Percentiles rank a stretch among this genome's conserved stretches.
Evolutionary conservation across 768 basidiomycete genomes (phyloP).

Genomic region (Galerina marginata): DNA sequence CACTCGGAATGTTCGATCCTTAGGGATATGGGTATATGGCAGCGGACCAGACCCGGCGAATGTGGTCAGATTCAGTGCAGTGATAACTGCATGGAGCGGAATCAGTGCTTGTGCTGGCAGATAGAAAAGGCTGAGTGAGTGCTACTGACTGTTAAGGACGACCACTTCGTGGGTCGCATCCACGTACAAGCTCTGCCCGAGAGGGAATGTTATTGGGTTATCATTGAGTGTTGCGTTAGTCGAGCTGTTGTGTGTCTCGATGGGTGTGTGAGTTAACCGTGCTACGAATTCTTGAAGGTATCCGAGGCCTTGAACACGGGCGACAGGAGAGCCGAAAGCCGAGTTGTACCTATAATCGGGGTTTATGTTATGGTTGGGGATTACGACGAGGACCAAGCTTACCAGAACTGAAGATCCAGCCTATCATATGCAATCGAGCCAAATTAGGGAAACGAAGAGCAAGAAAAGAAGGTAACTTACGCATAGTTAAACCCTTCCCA

Average conservation of each 20-base stretch:
- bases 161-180: conserved; percentile 95
- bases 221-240: conserved; percentile 86
- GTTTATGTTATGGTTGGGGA: not conserved
- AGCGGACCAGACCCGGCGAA: conserved; percentile 78
- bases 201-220: conserved; percentile 69
- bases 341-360: conserved; percentile 59
- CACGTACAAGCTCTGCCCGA: conserved; percentile 76
- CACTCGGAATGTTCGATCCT: conserved; percentile 68
- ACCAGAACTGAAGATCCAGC: conserved; percentile 56
- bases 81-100: conserved; percentile 58
- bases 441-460: not conserved
- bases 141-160: conserved; percentile 71
- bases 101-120: not conserved
- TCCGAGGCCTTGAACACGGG: conserved; percentile 77
- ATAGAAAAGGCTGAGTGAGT: not conserved
- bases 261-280: conserved; percentile 78
- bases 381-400: conserved; percentile 16
- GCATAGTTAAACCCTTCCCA: conserved; percentile 94
- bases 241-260: conserved; percentile 74
- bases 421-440: conserved; percentile 35
- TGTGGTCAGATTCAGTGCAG: conserved; percentile 82
- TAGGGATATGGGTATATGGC: conserved; percentile 73
- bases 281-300: conserved; percentile 85
- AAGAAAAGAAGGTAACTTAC: conserved; percentile 44
- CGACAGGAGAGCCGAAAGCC: conserved; percentile 83